phyloP scores from a whole-genome alignment of 495 filamentous ascomycete genomes.

The Penicillium angulare region DNA sequence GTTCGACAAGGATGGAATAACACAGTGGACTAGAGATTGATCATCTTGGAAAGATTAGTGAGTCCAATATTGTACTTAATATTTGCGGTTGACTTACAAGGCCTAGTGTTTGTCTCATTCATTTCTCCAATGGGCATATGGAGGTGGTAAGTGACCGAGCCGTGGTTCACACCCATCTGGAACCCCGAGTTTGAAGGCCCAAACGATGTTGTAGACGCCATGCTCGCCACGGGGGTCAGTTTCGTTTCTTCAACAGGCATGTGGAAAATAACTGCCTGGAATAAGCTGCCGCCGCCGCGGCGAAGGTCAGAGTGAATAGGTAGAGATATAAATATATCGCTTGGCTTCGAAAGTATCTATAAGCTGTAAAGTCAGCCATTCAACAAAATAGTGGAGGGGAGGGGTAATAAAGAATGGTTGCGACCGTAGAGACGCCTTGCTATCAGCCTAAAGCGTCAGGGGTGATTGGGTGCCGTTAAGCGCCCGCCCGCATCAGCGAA shows the following conservation, averaged over 20 bases:
- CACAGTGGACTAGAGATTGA: constrained; percentile 1
- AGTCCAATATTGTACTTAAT: not conserved
- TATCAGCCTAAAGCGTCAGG: not conserved
- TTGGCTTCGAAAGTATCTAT: not conserved
- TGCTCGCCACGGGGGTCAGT: constrained; percentile 1
- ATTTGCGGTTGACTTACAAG: not conserved
- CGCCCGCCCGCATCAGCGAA: too few species aligned
- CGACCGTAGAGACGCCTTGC: not conserved
- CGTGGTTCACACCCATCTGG: constrained; percentile 11
- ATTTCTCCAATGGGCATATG: constrained; percentile 1
- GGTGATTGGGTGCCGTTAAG: too few species aligned
- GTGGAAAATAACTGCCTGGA: not conserved
- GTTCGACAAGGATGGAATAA: constrained; percentile 3
- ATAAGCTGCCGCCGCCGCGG: not conserved
- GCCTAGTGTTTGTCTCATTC: constrained; percentile 2
- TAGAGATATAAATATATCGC: not conserved
- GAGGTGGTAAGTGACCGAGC: constrained; percentile 10
- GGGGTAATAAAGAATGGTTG: not conserved
- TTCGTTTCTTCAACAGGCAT: constrained; percentile 1
- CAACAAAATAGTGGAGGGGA: not conserved
- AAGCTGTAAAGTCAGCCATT: not conserved
- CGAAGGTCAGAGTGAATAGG: not conserved
- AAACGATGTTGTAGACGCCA: constrained; percentile 11
- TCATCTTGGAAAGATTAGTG: constrained; percentile 3
- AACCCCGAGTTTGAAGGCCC: constrained; percentile 7